Conservation (phyloP, 2,329 filamentous ascomycete species). For the Nothophoma quercina region DNA sequence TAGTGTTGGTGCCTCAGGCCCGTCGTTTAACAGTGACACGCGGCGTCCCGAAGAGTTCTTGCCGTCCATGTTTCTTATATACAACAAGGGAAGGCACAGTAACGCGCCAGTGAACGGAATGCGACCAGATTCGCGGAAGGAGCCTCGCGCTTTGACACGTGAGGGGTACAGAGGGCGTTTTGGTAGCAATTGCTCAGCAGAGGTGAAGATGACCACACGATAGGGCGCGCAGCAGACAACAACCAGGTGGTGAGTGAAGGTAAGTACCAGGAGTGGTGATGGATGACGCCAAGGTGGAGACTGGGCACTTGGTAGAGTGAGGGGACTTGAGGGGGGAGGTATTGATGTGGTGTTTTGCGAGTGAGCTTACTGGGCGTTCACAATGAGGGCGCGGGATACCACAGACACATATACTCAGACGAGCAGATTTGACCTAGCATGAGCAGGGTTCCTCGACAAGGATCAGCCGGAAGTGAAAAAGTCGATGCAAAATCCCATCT, state of each 20-base stretch:
- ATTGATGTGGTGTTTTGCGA: constrained; percentile 3
- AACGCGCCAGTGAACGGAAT: constrained; percentile 42
- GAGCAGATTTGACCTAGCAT: constrained; percentile 19
- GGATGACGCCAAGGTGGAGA: not conserved
- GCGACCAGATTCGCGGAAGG: constrained; percentile 28
- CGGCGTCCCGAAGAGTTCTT: constrained; percentile 59
- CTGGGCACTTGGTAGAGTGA: not conserved
- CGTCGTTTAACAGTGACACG: constrained; percentile 61
- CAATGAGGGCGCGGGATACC: constrained; percentile 11
- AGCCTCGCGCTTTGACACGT: constrained; percentile 28
- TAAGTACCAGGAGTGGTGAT: not conserved
- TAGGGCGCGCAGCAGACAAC: not conserved
- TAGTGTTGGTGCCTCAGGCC: constrained; percentile 41
- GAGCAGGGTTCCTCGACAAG: constrained; percentile 15
- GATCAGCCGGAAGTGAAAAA: constrained; percentile 20
- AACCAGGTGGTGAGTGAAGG: constrained; percentile 1
- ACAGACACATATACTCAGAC: constrained; percentile 20
- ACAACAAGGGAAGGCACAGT: constrained; percentile 27
- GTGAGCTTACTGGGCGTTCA: constrained; percentile 15
- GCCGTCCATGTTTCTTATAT: constrained; percentile 57
- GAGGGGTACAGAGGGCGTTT: constrained; percentile 20
- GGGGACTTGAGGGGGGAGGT: not conserved
- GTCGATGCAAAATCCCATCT: constrained; percentile 25
- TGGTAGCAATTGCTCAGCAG: constrained; percentile 6
- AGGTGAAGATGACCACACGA: not conserved